Base-by-base conservation (phyloP, 2,329 filamentous ascomycete species). In the Tolypocladium amazonense region DNA sequence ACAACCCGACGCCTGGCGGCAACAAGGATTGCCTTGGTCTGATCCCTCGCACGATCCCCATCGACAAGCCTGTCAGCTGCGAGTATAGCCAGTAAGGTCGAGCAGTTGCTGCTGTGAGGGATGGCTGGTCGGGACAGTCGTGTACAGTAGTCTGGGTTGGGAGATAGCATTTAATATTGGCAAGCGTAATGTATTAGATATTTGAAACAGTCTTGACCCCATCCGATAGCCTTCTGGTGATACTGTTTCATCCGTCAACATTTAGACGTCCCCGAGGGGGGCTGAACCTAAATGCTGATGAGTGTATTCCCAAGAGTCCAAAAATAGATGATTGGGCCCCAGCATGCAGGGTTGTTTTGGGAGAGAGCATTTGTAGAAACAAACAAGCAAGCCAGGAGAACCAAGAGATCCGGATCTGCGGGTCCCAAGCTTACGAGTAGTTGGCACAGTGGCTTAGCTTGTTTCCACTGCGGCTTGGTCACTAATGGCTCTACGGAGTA, bases 11-110 rank as follows among this genome's bases (percentile, higher is more conserved):
- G 57, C 77, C 78, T 41, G 76, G 62, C 4, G 69, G 71, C 15
- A 71, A 72, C 66, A 55, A 68, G 57, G 69, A 64, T 53, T 79
- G 78, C 67, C 41, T 75, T 25, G 69, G 69, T 53, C 64, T 81
- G 57, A 59, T 60, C 0, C 67, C 70, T 38, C 70, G 72, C 37
- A 70, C 72, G 1, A 58, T 72, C 45, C 63, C 66, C 57, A 57
- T 56, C n/a, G 37, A 57, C 1, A 59, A 71, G 4, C 73, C 77
- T 43, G 67, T 72, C 62, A 68, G 69, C 65, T 78, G 76, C 67
- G 8, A 59, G 18, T 78, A 78, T 68, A 68, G 54, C 25, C 18
- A 59, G 18, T 33, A 35, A 33, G 30, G 50, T 7, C 20, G 27
- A 9, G 25, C 7, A 53, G 15, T 5, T 14, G 27, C 2, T 30